These are phyloP conservation scores for Incumbomyces delicatus DNA, from an alignment of 2,329 filamentous ascomycete species.

Conservation along the genomic window DNA sequence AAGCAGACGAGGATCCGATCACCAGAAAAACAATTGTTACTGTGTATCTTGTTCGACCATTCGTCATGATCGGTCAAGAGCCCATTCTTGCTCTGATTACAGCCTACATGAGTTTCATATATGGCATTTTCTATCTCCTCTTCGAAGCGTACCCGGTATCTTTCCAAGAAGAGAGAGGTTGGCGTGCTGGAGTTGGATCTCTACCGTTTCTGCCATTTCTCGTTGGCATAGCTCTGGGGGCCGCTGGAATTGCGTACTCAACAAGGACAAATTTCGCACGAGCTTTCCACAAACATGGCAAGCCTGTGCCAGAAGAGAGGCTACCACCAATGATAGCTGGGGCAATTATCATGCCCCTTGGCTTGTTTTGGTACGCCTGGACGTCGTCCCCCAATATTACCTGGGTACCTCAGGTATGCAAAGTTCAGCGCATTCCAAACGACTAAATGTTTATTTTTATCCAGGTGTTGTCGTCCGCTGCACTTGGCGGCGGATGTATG, in stretches of 20 bases:
- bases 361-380: slow-evolving; percentile 42
- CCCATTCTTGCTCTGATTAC: slow-evolving; percentile 41
- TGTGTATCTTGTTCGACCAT: slow-evolving; percentile 37
- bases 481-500: slow-evolving; percentile 34
- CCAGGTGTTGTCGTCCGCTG: slow-evolving; percentile 32
- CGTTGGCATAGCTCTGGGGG: slow-evolving; percentile 25
- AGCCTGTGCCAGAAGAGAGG: slow-evolving; percentile 32
- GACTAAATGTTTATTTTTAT: too few species aligned
- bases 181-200: slow-evolving; percentile 29
- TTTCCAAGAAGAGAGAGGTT: slow-evolving; percentile 29
- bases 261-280: slow-evolving; percentile 33
- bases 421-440: too few species aligned
- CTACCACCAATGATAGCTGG: slow-evolving; percentile 37
- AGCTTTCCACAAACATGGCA: slow-evolving; percentile 29
- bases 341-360: slow-evolving; percentile 32
- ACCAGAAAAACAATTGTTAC: slow-evolving; percentile 29
- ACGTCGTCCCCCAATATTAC: slow-evolving; percentile 30
- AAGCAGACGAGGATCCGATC: slow-evolving; percentile 34
- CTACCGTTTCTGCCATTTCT: slow-evolving; percentile 30
- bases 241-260: slow-evolving; percentile 28
- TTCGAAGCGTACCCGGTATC: slow-evolving; percentile 34
- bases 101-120: slow-evolving; percentile 32
- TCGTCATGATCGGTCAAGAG: slow-evolving; percentile 39
- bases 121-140: slow-evolving; percentile 25
- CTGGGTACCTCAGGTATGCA: slow-evolving; percentile 30